These are phyloP conservation scores for Pulveroboletus frians DNA, from an alignment of 768 basidiomycete genomes.

Conservation along the genomic window DNA sequence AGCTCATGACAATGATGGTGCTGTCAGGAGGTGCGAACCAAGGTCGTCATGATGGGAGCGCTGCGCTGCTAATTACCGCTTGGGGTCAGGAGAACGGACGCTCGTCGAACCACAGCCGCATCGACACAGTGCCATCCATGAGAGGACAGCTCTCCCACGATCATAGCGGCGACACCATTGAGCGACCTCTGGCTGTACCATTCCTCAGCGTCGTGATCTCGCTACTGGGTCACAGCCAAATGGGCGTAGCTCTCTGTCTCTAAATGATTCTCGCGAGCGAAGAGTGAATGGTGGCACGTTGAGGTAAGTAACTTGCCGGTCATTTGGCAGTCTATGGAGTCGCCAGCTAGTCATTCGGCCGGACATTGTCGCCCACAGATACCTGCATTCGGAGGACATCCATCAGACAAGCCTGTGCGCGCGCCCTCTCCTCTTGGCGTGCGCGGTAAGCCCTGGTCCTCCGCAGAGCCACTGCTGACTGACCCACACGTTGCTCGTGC, in stretches of 20 bases:
- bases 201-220: too few relatives aligned
- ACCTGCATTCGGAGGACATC: background rate
- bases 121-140: too few relatives aligned
- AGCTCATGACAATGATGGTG: background rate
- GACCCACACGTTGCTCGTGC: background rate
- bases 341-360: background rate
- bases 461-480: background rate
- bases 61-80: background rate
- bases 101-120: too few relatives aligned
- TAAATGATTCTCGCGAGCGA: background rate
- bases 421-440: background rate
- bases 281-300: background rate
- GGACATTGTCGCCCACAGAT: background rate
- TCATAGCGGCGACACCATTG: too few relatives aligned
- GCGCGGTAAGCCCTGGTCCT: background rate
- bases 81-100: background rate
- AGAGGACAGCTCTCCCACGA: too few relatives aligned
- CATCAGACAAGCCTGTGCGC: background rate
- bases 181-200: too few relatives aligned
- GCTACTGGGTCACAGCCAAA: too few relatives aligned
- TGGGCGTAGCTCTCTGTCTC: background rate
- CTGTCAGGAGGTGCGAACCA: background rate
- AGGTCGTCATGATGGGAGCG: background rate
- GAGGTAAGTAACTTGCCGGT: background rate
- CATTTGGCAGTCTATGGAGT: background rate